Base-by-base conservation (phyloP, 1,284 basidiomycete genomes). In the Puccinia triticina region DNA sequence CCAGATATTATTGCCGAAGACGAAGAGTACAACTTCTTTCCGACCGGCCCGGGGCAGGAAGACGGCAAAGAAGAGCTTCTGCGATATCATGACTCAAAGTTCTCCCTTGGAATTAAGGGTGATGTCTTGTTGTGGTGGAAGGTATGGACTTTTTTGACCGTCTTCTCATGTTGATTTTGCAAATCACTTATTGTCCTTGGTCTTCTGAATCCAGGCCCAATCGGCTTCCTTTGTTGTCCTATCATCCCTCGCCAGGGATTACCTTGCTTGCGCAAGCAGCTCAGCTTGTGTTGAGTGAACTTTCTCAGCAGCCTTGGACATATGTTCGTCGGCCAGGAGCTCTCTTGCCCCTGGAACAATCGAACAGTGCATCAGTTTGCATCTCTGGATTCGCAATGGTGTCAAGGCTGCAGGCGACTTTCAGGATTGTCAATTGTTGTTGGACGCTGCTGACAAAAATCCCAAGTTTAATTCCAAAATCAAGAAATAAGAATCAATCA, bases 201-300 rank as follows among this genome's bases (percentile, higher is more conserved):
- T 4, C 23, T 71, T 46, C n/a, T n/a, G n/a, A n/a, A n/a, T 29
- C 10, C 67, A 71, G 37, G 46, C 40, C 48, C 40, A 71, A 48
- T 26, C 40, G 10, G 18, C 61, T 32, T 64, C 34, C 12, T 64
- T 64, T 37, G 29, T 37, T 32, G 61, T 64, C 7, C 67, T 71
- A 46, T 71, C 64, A 67, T 67, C 34, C 64, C 64, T 40, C 18
- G 64, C 34, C n/a, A n/a, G n/a, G n/a, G n/a, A n/a, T n/a, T n/a
- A n/a, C n/a, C n/a, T n/a, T n/a, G n/a, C n/a, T n/a, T 59, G 23
- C 21, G 57, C 57, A 3, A 59, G 57, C 5, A 59, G 57, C n/a
- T 59, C 57, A 16, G 57, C 57, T 8, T 67, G 64, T 67, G 64
- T 67, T 2, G 34, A 67, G 64, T 34, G 29, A 67, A 67, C 64